Conservation (phyloP, 306 rosid genomes). For the Sesbania bispinosa region DNA sequence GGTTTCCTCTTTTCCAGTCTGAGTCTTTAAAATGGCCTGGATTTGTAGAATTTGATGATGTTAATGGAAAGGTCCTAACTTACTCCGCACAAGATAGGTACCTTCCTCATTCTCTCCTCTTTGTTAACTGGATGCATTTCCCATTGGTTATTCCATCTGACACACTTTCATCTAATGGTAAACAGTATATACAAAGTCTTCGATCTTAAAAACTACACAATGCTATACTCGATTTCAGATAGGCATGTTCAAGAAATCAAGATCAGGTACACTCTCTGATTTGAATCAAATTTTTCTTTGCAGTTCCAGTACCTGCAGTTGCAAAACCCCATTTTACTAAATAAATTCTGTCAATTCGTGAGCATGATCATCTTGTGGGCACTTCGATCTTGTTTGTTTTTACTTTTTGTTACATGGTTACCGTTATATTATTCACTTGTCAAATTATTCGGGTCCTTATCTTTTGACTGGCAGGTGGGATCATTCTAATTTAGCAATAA, state of each 20-base stretch:
- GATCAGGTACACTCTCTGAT: slow-evolving; percentile 55
- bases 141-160: slow-evolving; percentile 18
- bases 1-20: slow-evolving; percentile 85
- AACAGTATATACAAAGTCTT: slow-evolving; percentile 94
- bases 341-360: not conserved
- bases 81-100: slow-evolving; percentile 91
- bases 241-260: slow-evolving; percentile 85
- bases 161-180: slow-evolving; percentile 8
- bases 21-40: slow-evolving; percentile 97
- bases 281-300: not conserved
- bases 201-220: slow-evolving; percentile 82
- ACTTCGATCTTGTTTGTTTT: not conserved
- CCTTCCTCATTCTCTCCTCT: not conserved
- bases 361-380: not conserved
- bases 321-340: not conserved
- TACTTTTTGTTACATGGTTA: not conserved
- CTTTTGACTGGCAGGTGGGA: not conserved
- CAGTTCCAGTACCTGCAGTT: not conserved
- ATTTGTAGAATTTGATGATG: slow-evolving; percentile 96
- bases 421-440: not conserved
- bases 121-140: not conserved
- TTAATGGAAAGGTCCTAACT: slow-evolving; percentile 87
- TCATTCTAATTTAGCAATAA: not conserved
- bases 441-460: not conserved
- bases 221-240: slow-evolving; percentile 90